These are phyloP conservation scores for Aegilops sharonensis DNA, from an alignment of 176 grass and related monocot genomes.

Conservation along the genomic window DNA sequence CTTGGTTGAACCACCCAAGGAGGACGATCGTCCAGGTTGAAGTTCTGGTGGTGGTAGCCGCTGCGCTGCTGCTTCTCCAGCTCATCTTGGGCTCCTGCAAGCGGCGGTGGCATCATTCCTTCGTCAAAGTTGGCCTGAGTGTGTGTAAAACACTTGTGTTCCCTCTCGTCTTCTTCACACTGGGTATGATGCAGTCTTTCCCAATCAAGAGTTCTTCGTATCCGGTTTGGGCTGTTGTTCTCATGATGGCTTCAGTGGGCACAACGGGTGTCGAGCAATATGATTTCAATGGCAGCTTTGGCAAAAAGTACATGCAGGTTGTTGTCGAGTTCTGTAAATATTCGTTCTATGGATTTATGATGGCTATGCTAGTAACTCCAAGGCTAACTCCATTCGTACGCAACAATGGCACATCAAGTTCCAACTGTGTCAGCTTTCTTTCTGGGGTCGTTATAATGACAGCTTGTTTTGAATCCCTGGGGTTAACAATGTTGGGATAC, in stretches of 20 bases:
- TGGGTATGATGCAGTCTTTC: neutral
- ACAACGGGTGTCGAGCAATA: no score
- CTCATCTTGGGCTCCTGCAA: neutral
- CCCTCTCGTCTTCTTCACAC: neutral
- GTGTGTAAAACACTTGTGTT: neutral
- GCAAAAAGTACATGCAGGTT: no score
- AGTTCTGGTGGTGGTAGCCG: neutral
- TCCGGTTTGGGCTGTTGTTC: neutral
- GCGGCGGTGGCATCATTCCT: neutral
- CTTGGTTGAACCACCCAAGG: neutral
- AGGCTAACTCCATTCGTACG: no score
- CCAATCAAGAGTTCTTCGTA: neutral
- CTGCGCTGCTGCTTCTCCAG: neutral
- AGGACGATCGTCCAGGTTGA: neutral
- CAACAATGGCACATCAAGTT: no score
- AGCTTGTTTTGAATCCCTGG: accelerated
- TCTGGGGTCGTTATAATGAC: accelerated
- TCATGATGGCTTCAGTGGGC: no score
- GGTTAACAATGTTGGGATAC: no score
- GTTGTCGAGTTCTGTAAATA: no score
- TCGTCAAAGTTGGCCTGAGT: neutral
- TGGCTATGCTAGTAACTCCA: no score
- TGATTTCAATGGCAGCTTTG: no score
- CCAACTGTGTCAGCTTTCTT: no score
- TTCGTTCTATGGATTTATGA: no score